Evolutionary conservation across 129 eudicot species (phyloP), one percentile per base, ranked within the genome.

Genomic region (Artemisia tridentata): DNA sequence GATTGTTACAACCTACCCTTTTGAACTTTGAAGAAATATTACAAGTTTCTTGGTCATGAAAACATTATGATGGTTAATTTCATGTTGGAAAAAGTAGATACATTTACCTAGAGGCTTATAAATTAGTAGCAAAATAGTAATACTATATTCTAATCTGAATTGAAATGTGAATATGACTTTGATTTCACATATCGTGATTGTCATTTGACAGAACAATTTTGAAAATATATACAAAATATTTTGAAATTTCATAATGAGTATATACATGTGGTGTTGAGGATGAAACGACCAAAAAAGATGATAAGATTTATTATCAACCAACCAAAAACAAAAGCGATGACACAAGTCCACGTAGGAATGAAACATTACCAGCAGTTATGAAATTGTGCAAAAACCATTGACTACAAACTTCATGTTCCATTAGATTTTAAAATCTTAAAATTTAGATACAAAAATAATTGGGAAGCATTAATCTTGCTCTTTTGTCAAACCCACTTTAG

Each of bases 321-420:
- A 65, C 57, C 69, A 78, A 72, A 72, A 16, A 59, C 49, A 65
- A 78, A 63, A 45, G 77, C 48, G 77, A 71, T 66, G 71, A 71
- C 72, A 29, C 77, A 58, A 56, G 20, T 79, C 82, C 82, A 65
- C 82, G 82, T 73, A 57, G 68, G 82, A 55, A 65, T 34, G 82
- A 78, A 67, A 78, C 78, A 49, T 46, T 57, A 56, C 55, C 65
- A 51, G 62, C 71, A 62, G n/a, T 27, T 27, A n/a, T 2, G 14
- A 73, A 63, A 61, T 25, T 7, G 8, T n/a, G 23, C 23, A 18
- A 45, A 69, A 12, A 48, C 50, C 29, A 29, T 15, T 10, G 7
- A 19, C 38, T 17, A 34, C 9, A 20, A 11, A 50, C 38, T 13
- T 11, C 38, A 29, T 29, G 38, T 29, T 29, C 5, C 6, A 29